Conservation (phyloP, 2,329 filamentous ascomycete species). For the Fusarium sarcochroum region DNA sequence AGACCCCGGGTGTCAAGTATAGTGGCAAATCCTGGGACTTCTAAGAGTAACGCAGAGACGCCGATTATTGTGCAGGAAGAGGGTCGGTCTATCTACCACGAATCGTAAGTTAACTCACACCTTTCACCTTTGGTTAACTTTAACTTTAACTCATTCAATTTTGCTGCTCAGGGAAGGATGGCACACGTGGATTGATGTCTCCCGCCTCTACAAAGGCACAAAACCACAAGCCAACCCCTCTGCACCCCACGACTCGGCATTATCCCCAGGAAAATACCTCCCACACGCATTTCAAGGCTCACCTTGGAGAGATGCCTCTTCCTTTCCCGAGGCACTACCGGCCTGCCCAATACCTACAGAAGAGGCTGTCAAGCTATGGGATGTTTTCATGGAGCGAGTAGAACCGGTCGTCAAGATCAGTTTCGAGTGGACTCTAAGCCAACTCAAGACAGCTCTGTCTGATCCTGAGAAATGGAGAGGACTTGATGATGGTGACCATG, state of each 20-base stretch:
- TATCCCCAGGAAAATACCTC: constrained; percentile 19
- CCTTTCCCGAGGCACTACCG: background rate
- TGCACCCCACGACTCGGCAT: constrained; percentile 8
- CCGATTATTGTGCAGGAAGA: constrained; percentile 28
- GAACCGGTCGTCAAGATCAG: constrained; percentile 29
- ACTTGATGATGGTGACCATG: constrained; percentile 1
- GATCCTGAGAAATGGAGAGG: constrained; percentile 11
- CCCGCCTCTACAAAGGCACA: constrained; percentile 11
- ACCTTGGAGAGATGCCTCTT: constrained; percentile 1
- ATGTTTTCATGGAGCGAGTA: constrained; percentile 17
- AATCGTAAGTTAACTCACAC: background rate
- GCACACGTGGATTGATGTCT: constrained; percentile 18
- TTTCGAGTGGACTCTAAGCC: constrained; percentile 18
- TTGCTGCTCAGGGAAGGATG: background rate
- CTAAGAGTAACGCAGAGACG: background rate
- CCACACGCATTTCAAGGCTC: constrained; percentile 26
- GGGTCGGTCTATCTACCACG: constrained; percentile 14
- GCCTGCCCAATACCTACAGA: background rate
- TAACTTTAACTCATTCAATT: fast-evolving
- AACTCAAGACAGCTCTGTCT: background rate
- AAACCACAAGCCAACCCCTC: background rate
- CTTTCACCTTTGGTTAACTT: no score
- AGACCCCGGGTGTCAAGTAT: background rate
- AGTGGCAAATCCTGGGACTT: background rate
- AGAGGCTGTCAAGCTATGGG: constrained; percentile 10